These are phyloP conservation scores for Aspergillus affinis DNA, from an alignment of 495 filamentous ascomycete genomes.

Conservation along the genomic window DNA sequence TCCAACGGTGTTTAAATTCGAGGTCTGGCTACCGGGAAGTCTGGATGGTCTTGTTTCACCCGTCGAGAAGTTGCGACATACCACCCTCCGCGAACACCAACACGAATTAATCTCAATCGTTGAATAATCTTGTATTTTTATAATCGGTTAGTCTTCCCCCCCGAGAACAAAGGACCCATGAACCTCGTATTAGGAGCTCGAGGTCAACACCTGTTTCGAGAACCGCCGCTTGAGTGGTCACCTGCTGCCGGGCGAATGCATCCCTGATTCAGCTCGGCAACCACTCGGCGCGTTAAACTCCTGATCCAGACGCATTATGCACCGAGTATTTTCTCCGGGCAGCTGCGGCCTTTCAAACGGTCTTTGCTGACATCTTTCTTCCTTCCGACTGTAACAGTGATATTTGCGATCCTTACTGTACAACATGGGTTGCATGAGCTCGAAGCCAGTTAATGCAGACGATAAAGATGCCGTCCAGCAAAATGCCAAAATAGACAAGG, in stretches of 20 bases:
- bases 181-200: constrained; percentile 2
- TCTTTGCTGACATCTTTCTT: no score
- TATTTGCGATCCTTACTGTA: no score
- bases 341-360: no score
- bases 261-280: constrained; percentile 5
- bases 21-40: no score
- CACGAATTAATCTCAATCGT: no score
- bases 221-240: constrained; percentile 2
- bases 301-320: no score
- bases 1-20: no score
- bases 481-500: constrained; percentile 68
- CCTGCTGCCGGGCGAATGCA: neutral
- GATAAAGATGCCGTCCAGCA: constrained; percentile 44
- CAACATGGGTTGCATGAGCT: constrained; percentile 47
- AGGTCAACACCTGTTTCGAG: constrained; percentile 1
- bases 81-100: no score
- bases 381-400: no score
- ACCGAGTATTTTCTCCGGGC: no score
- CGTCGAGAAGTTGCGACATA: no score
- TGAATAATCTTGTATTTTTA: neutral
- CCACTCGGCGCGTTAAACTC: neutral
- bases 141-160: constrained; percentile 9
- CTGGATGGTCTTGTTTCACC: no score
- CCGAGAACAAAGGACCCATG: neutral
- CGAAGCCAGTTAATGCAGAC: constrained; percentile 37